Percentiles rank a stretch among this genome's conserved stretches.
Evolutionary conservation across 2,329 filamentous ascomycete genomes (phyloP).

Genomic region (Aureobasidium leucospermi): DNA sequence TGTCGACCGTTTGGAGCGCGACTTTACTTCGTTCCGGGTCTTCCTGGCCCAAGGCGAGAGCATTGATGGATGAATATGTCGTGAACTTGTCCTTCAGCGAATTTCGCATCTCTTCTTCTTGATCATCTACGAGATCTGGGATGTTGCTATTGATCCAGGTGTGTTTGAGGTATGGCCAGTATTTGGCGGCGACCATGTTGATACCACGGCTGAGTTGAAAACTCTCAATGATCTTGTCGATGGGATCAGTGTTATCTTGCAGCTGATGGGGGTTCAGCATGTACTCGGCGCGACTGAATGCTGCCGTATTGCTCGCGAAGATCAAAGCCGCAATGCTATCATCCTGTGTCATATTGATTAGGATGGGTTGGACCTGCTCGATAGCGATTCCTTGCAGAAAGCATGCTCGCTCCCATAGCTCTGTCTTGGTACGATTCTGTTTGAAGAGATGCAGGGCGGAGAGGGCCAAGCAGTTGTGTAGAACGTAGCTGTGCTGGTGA

Average conservation of each 20-base stretch:
- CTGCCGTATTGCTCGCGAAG: slow-evolving; percentile 14
- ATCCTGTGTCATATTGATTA: not conserved
- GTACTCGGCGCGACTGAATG: not conserved
- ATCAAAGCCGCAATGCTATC: slow-evolving; percentile 14
- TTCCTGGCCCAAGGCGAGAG: not conserved
- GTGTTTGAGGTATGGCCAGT: not conserved
- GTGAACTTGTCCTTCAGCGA: not conserved
- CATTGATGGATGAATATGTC: not conserved
- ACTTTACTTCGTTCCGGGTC: not conserved
- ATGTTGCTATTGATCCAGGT: not conserved
- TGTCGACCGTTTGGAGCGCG: not conserved
- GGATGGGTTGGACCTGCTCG: slow-evolving; percentile 4
- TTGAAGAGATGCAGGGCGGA: slow-evolving; percentile 18
- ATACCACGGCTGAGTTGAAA: not conserved
- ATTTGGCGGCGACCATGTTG: not conserved
- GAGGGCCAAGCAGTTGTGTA: slow-evolving; percentile 18
- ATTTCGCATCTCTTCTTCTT: not conserved
- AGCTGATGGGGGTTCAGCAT: not conserved
- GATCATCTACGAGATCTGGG: not conserved
- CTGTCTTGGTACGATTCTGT: not conserved
- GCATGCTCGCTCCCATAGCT: slow-evolving; percentile 11
- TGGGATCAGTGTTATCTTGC: not conserved
- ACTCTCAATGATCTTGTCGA: not conserved
- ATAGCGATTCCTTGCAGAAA: slow-evolving; percentile 11
- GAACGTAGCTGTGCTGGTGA: slow-evolving; percentile 3